These are phyloP conservation scores for Phytopythium sindhum DNA, from an alignment of 352 stramenopile genomes.

Conservation along the genomic window DNA sequence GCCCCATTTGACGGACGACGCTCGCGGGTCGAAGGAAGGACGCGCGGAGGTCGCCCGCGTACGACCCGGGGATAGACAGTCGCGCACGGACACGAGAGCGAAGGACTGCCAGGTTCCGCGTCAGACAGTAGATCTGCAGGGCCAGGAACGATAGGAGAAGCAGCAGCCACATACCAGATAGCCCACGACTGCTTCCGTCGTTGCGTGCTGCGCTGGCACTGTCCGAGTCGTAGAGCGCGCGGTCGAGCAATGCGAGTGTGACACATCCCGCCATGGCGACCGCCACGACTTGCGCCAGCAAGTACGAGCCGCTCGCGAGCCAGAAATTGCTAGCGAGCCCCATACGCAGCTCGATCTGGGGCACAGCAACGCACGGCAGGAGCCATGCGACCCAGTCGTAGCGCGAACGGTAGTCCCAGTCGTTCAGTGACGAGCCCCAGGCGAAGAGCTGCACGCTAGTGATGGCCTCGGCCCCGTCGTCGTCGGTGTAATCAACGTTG, in stretches of 20 bases:
- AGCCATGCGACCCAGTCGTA: constrained; percentile 9
- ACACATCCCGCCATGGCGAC: constrained; percentile 1
- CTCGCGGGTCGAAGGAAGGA: neutral
- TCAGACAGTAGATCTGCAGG: neutral
- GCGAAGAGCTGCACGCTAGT: neutral
- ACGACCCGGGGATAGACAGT: neutral
- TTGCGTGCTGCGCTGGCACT: neutral
- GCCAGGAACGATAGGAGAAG: neutral
- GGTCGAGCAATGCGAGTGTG: neutral
- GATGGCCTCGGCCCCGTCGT: neutral
- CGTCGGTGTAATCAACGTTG: neutral
- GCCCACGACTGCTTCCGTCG: neutral
- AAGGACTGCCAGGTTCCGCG: neutral
- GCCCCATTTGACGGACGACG: constrained; percentile 4
- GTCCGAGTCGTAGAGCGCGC: neutral
- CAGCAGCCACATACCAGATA: constrained; percentile 1
- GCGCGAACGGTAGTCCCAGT: constrained; percentile 6
- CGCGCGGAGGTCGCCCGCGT: constrained; percentile 8
- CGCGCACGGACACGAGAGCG: neutral
- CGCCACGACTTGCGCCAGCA: neutral
- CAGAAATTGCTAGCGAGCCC: neutral
- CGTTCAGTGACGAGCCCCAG: constrained; percentile 1
- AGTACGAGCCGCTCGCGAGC: constrained; percentile 1
- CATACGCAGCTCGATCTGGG: constrained; percentile 9
- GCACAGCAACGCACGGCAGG: constrained; percentile 2